A percentile compares a stretch with the other conserved stretches of the same genome.
These are phyloP conservation scores for Ogataea salicorniae DNA, from an alignment of 805 yeast genomes.

Conservation along the genomic window DNA sequence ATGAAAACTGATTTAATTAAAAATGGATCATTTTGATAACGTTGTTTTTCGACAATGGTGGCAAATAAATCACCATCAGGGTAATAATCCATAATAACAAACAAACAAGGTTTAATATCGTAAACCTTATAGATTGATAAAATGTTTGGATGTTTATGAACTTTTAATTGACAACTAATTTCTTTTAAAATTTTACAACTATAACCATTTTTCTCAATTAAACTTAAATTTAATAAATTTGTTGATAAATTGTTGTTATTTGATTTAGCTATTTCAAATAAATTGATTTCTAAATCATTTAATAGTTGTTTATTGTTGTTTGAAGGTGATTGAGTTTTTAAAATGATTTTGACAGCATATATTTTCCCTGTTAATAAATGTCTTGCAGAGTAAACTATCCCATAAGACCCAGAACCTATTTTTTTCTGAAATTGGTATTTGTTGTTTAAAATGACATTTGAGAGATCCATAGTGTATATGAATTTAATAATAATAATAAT, in stretches of 20 bases:
- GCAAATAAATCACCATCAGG: slow-evolving; percentile 83
- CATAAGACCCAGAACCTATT: slow-evolving; percentile 84
- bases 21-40: slow-evolving; percentile 49
- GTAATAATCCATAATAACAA: slow-evolving; percentile 81
- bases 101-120: slow-evolving; percentile 51
- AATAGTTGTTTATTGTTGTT: slow-evolving; percentile 28
- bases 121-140: slow-evolving; percentile 70
- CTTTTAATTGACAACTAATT: slow-evolving; percentile 65
- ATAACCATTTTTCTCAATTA: slow-evolving; percentile 31
- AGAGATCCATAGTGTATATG: slow-evolving; percentile 21
- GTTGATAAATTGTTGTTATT: slow-evolving; percentile 25
- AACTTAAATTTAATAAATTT: slow-evolving; percentile 32
- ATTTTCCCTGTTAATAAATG: slow-evolving; percentile 45
- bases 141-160: slow-evolving; percentile 75
- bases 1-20: slow-evolving; percentile 53
- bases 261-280: slow-evolving; percentile 20
- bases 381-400: slow-evolving; percentile 66
- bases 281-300: slow-evolving; percentile 24
- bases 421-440: slow-evolving; percentile 41
- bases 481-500: background rate
- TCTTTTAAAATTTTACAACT: slow-evolving; percentile 50
- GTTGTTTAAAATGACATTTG: slow-evolving; percentile 29
- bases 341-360: slow-evolving; percentile 69
- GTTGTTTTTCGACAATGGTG: slow-evolving; percentile 71
- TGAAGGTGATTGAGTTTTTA: slow-evolving; percentile 40